Evolutionary conservation across 345 rosid genomes (phyloP), one percentile per base, ranked within the genome.

Genomic region (Turnera subulata): DNA sequence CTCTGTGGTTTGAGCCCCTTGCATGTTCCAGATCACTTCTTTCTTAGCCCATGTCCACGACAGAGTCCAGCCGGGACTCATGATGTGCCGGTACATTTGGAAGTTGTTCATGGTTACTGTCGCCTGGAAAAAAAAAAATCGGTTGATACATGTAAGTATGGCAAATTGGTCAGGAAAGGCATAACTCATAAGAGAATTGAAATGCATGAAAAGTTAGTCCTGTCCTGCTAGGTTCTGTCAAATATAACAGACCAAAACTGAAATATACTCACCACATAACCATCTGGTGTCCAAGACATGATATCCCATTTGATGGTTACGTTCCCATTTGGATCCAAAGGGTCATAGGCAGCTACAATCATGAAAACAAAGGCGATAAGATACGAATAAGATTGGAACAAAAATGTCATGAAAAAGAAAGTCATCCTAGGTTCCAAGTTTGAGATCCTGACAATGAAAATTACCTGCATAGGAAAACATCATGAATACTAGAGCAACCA

Each of bases 11-110:
- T 88, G 96, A 46, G 83, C 82, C 39, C 96, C 96, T 15, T 54
- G 73, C 88, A 88, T 88, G 46, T 77, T 58, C 96, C 96, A 88
- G 61, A 84, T 81, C 58, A 88, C 88, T 58, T 88, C 96, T 73
- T 84, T 84, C 64, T 84, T 88, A 16, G 75, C 77, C 89, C 96
- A 88, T 66, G 70, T 37, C 96, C 96, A 88, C 40, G 81, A 78
- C 8, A 88, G 51, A 23, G 88, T 82, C 96, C 92, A 88, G 6
- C 92, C 96, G 14, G 96, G 89, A n/a, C 74, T 73, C 48, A 66
- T 67, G 40, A 88, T 80, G 66, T 82, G 91, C 3, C 92, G 68
- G 50, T 69, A 84, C 76, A 78, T 20, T 66, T 88, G 96, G 73
- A 84, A 84, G 61, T 88, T 84, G 72, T 53, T 77, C 63, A 88